A percentile compares a stretch with the other conserved stretches of the same genome.
phyloP scores from a whole-genome alignment of 2,329 filamentous ascomycete genomes.

The Cercospora berteroae region DNA sequence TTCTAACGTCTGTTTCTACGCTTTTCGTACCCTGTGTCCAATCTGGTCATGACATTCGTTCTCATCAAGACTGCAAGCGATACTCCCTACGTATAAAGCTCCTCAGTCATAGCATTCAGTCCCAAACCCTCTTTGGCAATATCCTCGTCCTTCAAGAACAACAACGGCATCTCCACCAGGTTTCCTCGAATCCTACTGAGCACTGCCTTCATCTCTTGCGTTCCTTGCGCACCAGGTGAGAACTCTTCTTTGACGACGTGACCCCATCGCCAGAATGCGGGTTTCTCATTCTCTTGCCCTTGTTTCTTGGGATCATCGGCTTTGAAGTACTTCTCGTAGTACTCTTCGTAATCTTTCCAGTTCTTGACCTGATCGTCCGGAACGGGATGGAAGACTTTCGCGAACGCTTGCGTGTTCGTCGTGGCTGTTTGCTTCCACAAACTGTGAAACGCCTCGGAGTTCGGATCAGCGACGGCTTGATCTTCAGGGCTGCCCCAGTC shows the following conservation, averaged over 20 bases:
- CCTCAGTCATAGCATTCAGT: conserved; percentile 50
- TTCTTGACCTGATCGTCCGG: conserved; percentile 66
- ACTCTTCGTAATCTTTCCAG: conserved; percentile 72
- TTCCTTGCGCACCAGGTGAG: conserved; percentile 43
- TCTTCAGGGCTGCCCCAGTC: conserved; percentile 50
- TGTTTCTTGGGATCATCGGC: conserved; percentile 44
- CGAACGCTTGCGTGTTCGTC: conserved; percentile 77
- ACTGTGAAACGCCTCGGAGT: conserved; percentile 64
- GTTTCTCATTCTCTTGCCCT: conserved; percentile 41
- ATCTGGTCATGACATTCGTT: not conserved
- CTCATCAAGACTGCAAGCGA: not conserved
- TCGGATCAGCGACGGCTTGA: conserved; percentile 67
- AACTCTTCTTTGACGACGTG: conserved; percentile 69
- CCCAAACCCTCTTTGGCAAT: conserved; percentile 78
- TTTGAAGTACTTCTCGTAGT: conserved; percentile 65
- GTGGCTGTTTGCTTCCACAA: conserved; percentile 73
- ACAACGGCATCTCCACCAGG: conserved; percentile 79
- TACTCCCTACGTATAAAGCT: conserved; percentile 45
- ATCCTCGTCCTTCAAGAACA: conserved; percentile 82
- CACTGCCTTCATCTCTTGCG: conserved; percentile 60
- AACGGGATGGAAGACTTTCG: conserved; percentile 76
- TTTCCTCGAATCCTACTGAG: conserved; percentile 66
- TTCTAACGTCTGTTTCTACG: not conserved
- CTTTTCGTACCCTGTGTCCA: not conserved
- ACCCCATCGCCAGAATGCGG: conserved; percentile 71